Evolutionary conservation across 148 eudicot species (phyloP).

Genomic region (Diospyros kaki): DNA sequence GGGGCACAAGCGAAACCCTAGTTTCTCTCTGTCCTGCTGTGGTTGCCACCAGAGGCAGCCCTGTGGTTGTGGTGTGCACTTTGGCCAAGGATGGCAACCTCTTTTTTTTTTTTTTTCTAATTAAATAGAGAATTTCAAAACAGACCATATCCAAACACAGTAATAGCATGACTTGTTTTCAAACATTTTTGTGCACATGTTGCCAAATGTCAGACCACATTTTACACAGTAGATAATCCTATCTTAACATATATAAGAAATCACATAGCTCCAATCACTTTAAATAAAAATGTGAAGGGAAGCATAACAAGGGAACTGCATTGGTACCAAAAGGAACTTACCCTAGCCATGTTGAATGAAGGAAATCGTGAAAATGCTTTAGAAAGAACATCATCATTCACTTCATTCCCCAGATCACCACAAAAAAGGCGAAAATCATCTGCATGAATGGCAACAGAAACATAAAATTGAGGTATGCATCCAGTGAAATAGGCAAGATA

Average conservation of each 20-base stretch:
- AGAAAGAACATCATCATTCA: slow-evolving; percentile 86
- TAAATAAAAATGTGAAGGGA: slow-evolving; percentile 24
- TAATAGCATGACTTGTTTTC: too few relatives aligned
- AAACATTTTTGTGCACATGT: too few relatives aligned
- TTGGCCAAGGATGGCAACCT: too few relatives aligned
- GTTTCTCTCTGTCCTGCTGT: too few relatives aligned
- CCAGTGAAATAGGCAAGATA: background rate
- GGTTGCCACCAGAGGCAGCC: too few relatives aligned
- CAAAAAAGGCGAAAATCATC: slow-evolving; percentile 88
- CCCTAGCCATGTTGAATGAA: slow-evolving; percentile 80
- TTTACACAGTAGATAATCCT: slow-evolving; percentile 10
- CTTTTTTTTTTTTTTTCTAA: too few relatives aligned
- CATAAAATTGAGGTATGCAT: background rate
- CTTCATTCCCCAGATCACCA: slow-evolving; percentile 94
- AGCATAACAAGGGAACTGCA: slow-evolving; percentile 9
- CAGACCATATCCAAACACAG: too few relatives aligned
- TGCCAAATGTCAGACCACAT: background rate
- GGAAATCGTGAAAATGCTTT: slow-evolving; percentile 88
- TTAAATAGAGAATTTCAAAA: too few relatives aligned
- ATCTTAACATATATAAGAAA: slow-evolving; percentile 11
- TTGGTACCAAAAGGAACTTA: slow-evolving; percentile 25
- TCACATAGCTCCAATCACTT: slow-evolving; percentile 19
- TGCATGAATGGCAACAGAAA: slow-evolving; percentile 24
- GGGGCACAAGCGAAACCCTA: too few relatives aligned
- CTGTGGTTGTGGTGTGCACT: too few relatives aligned